Conservation (phyloP, 2,329 filamentous ascomycete genomes). For the Aspergillus melleus region DNA sequence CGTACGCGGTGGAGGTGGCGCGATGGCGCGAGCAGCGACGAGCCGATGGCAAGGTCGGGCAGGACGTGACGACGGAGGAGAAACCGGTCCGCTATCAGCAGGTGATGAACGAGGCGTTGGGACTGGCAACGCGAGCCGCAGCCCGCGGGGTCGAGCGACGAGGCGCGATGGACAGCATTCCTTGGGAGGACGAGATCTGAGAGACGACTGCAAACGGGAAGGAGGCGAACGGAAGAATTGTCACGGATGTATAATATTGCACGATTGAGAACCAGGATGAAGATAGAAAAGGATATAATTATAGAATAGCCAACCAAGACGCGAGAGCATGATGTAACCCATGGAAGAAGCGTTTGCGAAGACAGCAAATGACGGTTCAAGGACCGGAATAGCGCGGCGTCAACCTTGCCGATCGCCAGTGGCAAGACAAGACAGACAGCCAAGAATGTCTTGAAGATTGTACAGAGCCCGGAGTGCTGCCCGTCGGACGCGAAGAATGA, state of each 20-base stretch:
- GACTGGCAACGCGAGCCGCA: slow-evolving; percentile 45
- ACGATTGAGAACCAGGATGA: neutral
- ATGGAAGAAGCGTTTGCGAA: neutral
- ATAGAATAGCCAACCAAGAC: neutral
- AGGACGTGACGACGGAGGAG: slow-evolving; percentile 34
- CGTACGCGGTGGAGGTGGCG: slow-evolving; percentile 75
- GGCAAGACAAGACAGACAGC: neutral
- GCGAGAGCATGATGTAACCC: neutral
- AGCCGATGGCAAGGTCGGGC: slow-evolving; percentile 54
- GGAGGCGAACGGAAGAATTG: neutral
- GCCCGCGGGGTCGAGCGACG: slow-evolving; percentile 46
- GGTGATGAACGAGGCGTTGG: slow-evolving; percentile 48
- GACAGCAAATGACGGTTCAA: neutral
- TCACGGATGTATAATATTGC: neutral
- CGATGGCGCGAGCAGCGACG: slow-evolving; percentile 45
- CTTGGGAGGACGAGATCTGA: slow-evolving; percentile 47
- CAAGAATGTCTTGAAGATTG: neutral
- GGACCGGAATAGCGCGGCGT: neutral
- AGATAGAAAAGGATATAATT: neutral
- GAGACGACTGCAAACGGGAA: neutral
- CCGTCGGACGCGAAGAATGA: neutral
- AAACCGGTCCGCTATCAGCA: slow-evolving; percentile 39
- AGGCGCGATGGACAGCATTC: slow-evolving; percentile 51
- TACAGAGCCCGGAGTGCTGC: too few species aligned
- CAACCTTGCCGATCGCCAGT: neutral